Percentiles rank a stretch among this genome's conserved stretches.
Evolutionary conservation across 2,329 filamentous ascomycete genomes (phyloP).

Genomic region (Chrysoporthe austroafricana): DNA sequence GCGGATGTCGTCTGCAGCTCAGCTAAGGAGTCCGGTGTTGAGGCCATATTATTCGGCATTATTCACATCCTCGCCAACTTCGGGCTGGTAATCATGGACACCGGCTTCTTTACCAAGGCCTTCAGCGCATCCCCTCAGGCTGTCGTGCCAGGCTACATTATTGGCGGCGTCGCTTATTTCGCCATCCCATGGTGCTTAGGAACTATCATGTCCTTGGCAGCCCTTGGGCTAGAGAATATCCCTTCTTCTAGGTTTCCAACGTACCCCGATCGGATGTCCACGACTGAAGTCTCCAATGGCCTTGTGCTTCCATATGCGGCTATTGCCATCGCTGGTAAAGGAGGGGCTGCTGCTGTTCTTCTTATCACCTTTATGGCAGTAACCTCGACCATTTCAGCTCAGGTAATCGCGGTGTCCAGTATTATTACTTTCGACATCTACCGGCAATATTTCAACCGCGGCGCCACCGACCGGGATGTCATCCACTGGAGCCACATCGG

Average conservation of each 20-base stretch:
- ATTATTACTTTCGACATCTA: constrained; percentile 60
- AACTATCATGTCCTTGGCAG: constrained; percentile 53
- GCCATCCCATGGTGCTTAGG: constrained; percentile 58
- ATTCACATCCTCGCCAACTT: constrained; percentile 54
- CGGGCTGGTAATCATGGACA: constrained; percentile 58
- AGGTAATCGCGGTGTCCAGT: constrained; percentile 57
- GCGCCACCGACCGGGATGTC: constrained; percentile 50
- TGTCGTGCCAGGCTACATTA: constrained; percentile 54
- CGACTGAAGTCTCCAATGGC: constrained; percentile 66
- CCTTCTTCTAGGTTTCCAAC: constrained; percentile 52
- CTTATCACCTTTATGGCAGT: constrained; percentile 78
- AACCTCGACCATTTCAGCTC: constrained; percentile 59
- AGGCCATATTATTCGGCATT: constrained; percentile 55
- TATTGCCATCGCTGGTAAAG: constrained; percentile 69
- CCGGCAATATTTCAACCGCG: constrained; percentile 51
- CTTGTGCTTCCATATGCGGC: constrained; percentile 73
- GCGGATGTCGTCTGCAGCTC: not conserved
- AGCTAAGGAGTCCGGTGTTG: not conserved
- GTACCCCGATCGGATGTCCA: constrained; percentile 48
- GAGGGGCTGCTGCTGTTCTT: constrained; percentile 69
- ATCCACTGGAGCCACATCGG: constrained; percentile 57
- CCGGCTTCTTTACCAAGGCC: constrained; percentile 57
- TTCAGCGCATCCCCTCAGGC: constrained; percentile 52
- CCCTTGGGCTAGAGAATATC: constrained; percentile 50
- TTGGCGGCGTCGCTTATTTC: constrained; percentile 58